These are phyloP conservation scores for Monosporascus cannonballus DNA, from an alignment of 2,329 filamentous ascomycete species.

Conservation along the genomic window DNA sequence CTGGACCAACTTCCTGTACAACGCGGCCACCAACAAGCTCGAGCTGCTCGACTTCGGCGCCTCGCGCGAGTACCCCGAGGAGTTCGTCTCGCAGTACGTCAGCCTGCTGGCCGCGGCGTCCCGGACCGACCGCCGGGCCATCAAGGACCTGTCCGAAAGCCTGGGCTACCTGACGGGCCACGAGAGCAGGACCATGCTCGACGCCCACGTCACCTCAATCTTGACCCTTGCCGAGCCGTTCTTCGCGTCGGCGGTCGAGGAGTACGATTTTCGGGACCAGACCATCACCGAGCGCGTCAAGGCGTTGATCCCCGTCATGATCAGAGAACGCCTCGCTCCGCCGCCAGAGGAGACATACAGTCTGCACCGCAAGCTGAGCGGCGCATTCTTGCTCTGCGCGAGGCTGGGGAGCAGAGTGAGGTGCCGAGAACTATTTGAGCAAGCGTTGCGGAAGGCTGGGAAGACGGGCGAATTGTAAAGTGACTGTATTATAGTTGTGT, in stretches of 20 bases:
- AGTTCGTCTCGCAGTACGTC: conserved; percentile 77
- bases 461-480: conserved; percentile 4
- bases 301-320: conserved; percentile 84
- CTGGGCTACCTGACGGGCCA: conserved; percentile 90
- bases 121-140: conserved; percentile 55
- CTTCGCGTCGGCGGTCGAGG: conserved; percentile 62
- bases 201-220: conserved; percentile 84
- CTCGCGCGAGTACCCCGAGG: conserved; percentile 73
- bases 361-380: conserved; percentile 89
- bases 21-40: conserved; percentile 62
- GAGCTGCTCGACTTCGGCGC: conserved; percentile 96
- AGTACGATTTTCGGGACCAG: conserved; percentile 91
- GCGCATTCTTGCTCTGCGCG: conserved; percentile 89
- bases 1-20: conserved; percentile 98
- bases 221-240: conserved; percentile 92
- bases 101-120: conserved; percentile 75
- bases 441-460: conserved; percentile 38
- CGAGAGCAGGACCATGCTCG: conserved; percentile 78
- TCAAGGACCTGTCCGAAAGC: conserved; percentile 63
- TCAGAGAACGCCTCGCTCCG: conserved; percentile 78
- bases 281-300: conserved; percentile 95
- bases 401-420: conserved; percentile 74
- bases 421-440: conserved; percentile 73
- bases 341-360: conserved; percentile 98
- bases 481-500: background rate